phyloP scores from a whole-genome alignment of 352 stramenopile species.

The Pythium plurisporium region DNA sequence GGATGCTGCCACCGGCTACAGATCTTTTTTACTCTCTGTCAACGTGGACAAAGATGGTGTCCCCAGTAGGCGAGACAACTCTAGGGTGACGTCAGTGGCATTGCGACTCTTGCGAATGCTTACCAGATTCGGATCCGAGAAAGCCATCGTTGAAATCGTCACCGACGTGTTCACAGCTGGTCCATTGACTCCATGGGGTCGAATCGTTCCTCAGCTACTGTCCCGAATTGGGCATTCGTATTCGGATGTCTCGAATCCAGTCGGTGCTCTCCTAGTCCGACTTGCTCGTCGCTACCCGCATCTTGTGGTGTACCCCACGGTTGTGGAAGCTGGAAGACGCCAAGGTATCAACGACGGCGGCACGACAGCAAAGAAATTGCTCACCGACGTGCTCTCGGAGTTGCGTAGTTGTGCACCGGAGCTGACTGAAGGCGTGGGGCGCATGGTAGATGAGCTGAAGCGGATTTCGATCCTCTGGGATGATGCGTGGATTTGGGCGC shows the following conservation, averaged over 20 bases:
- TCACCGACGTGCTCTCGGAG: conserved; percentile 40
- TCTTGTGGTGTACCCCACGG: conserved; percentile 67
- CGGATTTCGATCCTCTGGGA: conserved; percentile 83
- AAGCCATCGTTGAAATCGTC: conserved; percentile 34
- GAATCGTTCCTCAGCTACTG: conserved; percentile 71
- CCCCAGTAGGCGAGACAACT: not conserved
- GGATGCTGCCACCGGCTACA: conserved; percentile 17
- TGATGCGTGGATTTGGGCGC: conserved; percentile 65
- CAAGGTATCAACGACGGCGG: conserved; percentile 8
- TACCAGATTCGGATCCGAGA: conserved; percentile 53
- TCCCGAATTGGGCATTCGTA: conserved; percentile 58
- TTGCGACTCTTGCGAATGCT: conserved; percentile 68
- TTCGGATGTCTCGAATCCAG: conserved; percentile 36
- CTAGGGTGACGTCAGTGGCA: conserved; percentile 39
- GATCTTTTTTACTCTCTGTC: conserved; percentile 8
- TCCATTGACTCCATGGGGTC: conserved; percentile 55
- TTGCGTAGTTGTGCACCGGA: conserved; percentile 33
- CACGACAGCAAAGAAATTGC: conserved; percentile 9
- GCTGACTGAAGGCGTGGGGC: conserved; percentile 48
- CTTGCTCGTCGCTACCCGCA: conserved; percentile 59
- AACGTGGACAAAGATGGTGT: not conserved
- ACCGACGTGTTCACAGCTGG: conserved; percentile 40
- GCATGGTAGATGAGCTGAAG: conserved; percentile 68
- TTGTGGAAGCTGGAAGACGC: conserved; percentile 43
- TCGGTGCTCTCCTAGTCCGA: conserved; percentile 58